Percentiles rank a stretch among this genome's conserved stretches.
These are phyloP conservation scores for Pontederia crassipes DNA, from an alignment of 176 grass and related monocot genomes.

Conservation along the genomic window DNA sequence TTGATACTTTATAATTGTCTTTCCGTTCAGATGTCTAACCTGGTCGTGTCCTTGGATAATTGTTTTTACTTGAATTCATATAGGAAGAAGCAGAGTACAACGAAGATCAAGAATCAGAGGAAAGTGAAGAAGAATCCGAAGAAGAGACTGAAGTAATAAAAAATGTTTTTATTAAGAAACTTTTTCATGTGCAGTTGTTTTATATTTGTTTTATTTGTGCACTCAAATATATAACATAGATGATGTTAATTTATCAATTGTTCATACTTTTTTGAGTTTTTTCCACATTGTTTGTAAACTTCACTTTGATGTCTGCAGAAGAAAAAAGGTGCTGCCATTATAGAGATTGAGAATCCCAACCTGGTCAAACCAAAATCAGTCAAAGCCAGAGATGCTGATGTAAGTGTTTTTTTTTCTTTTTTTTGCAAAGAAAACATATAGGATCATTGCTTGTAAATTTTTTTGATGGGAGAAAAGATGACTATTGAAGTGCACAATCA, in stretches of 20 bases:
- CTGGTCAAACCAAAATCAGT: slow-evolving; percentile 15
- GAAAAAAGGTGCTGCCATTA: slow-evolving; percentile 15
- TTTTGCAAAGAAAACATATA: not conserved
- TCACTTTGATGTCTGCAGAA: slow-evolving; percentile 7
- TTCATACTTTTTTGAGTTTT: not conserved
- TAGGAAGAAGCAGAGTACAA: slow-evolving; percentile 13
- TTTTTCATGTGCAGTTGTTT: no score
- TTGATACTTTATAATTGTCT: not conserved
- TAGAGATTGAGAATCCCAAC: slow-evolving; percentile 23
- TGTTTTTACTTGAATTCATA: not conserved
- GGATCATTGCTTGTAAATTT: not conserved
- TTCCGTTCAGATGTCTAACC: not conserved
- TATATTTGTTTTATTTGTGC: not conserved
- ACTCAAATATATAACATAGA: not conserved
- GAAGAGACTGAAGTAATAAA: slow-evolving; percentile 14
- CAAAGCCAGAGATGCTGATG: slow-evolving; percentile 25
- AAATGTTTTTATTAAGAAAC: no score
- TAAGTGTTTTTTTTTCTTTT: slow-evolving; percentile 10
- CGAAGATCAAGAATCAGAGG: slow-evolving; percentile 13
- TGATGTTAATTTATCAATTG: not conserved
- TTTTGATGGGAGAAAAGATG: no score
- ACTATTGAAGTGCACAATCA: no score
- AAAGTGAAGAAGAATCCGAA: slow-evolving; percentile 10
- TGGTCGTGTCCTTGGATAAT: not conserved
- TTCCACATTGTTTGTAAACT: not conserved